phyloP scores from a whole-genome alignment of 2,329 filamentous ascomycete species.

The Exophiala aquamarina region DNA sequence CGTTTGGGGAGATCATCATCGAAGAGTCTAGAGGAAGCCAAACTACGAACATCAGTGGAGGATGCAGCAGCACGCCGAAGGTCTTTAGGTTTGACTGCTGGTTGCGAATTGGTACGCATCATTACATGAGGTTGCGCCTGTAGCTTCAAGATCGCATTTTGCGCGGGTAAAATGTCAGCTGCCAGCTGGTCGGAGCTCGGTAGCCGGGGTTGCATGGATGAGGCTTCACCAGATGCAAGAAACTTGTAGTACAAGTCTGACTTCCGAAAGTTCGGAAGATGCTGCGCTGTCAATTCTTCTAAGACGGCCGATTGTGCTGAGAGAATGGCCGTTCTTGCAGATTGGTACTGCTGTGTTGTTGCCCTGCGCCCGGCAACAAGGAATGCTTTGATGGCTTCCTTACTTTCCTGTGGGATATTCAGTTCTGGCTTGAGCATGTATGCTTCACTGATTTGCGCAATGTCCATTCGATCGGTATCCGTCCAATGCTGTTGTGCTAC shows the following conservation, averaged over 20 bases:
- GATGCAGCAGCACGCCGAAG: slow-evolving; percentile 61
- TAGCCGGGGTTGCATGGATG: slow-evolving; percentile 26
- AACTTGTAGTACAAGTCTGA: slow-evolving; percentile 97
- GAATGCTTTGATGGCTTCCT: slow-evolving; percentile 71
- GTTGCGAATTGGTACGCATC: slow-evolving; percentile 49
- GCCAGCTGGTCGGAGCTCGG: slow-evolving; percentile 13
- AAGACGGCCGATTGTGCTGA: slow-evolving; percentile 79
- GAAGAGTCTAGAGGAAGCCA: slow-evolving; percentile 44
- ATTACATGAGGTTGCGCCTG: slow-evolving; percentile 43
- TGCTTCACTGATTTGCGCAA: slow-evolving; percentile 86
- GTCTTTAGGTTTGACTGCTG: slow-evolving; percentile 49
- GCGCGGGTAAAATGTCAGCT: slow-evolving; percentile 9
- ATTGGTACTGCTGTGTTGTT: slow-evolving; percentile 76
- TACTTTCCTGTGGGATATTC: slow-evolving; percentile 69
- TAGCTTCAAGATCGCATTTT: slow-evolving; percentile 1
- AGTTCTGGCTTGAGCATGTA: slow-evolving; percentile 83
- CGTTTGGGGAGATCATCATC: slow-evolving; percentile 36
- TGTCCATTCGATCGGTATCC: slow-evolving; percentile 79
- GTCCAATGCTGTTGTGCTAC: slow-evolving; percentile 61
- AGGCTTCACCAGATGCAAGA: slow-evolving; percentile 76
- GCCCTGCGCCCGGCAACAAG: slow-evolving; percentile 74
- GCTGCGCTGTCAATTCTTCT: slow-evolving; percentile 76
- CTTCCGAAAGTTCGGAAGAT: slow-evolving; percentile 84
- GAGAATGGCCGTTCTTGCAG: slow-evolving; percentile 77
- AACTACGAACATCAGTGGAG: slow-evolving; percentile 56